phyloP scores from a whole-genome alignment of 345 rosid species.

The Eucalyptus erythrocorys region DNA sequence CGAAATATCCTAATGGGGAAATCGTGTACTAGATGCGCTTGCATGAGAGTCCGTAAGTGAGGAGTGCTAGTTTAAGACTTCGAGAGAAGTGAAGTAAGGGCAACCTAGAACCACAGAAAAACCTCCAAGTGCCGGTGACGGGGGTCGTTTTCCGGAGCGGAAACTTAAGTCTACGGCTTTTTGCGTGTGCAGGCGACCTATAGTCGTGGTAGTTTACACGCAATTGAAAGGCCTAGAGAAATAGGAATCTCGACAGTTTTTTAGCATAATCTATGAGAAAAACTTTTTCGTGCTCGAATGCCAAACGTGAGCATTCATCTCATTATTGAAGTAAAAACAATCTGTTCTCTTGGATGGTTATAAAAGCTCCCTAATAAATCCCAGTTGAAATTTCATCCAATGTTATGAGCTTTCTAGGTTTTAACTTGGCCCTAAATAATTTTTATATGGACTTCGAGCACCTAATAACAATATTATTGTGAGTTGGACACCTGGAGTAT shows the following conservation, averaged over 20 bases:
- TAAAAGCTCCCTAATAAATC: background rate
- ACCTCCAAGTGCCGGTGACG: background rate
- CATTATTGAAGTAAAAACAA: background rate
- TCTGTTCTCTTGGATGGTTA: background rate
- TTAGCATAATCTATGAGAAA: background rate
- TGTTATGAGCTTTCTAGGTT: background rate
- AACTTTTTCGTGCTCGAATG: rapidly evolving
- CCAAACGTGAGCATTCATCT: background rate
- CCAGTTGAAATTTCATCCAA: background rate
- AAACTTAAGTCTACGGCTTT: too few species aligned
- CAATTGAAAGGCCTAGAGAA: background rate
- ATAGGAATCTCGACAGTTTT: background rate
- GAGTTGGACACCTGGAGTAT: too few species aligned
- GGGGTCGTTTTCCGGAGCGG: background rate
- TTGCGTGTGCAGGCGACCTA: background rate
- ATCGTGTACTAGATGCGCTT: background rate
- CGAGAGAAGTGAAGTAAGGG: background rate
- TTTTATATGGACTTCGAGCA: rapidly evolving
- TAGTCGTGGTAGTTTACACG: background rate
- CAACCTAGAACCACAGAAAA: background rate
- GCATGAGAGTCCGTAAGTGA: background rate
- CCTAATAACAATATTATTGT: background rate
- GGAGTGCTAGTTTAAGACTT: background rate
- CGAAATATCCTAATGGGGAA: background rate
- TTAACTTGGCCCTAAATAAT: background rate